A percentile compares a stretch with the other conserved stretches of the same genome.
phyloP scores from a whole-genome alignment of 768 basidiomycete genomes.

The Phanerochaete sordida region DNA sequence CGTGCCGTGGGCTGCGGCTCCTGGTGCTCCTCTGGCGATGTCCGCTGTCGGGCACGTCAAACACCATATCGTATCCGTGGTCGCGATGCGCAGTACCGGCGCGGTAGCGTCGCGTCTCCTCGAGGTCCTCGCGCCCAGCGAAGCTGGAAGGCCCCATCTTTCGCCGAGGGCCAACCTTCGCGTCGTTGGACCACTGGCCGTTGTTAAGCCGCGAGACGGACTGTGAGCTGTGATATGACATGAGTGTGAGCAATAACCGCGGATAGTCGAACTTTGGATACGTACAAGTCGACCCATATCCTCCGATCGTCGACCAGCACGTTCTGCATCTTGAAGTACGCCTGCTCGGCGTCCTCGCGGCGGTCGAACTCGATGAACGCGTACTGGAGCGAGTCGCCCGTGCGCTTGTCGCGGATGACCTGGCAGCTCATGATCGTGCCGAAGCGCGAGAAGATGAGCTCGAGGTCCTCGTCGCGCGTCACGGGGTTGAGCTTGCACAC shows the following conservation, averaged over 20 bases:
- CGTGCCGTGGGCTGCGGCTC: conserved; percentile 30
- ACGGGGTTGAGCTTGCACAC: conserved; percentile 98
- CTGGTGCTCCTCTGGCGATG: conserved; percentile 49
- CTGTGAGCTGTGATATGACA: conserved; percentile 59
- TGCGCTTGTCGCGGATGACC: conserved; percentile 93
- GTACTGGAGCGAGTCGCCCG: conserved; percentile 95
- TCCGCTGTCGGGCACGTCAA: conserved; percentile 57
- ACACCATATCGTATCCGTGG: conserved; percentile 74
- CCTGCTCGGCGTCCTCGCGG: conserved; percentile 91
- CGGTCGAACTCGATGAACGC: conserved; percentile 99
- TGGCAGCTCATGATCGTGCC: conserved; percentile 97
- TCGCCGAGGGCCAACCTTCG: conserved; percentile 45
- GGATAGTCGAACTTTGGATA: conserved; percentile 16
- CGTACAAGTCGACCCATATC: conserved; percentile 98
- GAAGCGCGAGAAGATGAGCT: conserved; percentile 95
- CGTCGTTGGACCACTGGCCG: conserved; percentile 71
- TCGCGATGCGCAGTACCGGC: conserved; percentile 32
- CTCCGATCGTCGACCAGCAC: conserved; percentile 95
- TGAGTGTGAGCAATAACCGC: conserved; percentile 18
- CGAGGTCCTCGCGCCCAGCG: conserved; percentile 73
- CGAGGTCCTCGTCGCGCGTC: conserved; percentile 92
- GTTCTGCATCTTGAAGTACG: conserved; percentile 99
- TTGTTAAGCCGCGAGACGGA: conserved; percentile 88
- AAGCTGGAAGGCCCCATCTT: conserved; percentile 39
- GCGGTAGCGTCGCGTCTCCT: conserved; percentile 67